phyloP scores from a whole-genome alignment of 495 filamentous ascomycete species.

The Neurospora sp. region DNA sequence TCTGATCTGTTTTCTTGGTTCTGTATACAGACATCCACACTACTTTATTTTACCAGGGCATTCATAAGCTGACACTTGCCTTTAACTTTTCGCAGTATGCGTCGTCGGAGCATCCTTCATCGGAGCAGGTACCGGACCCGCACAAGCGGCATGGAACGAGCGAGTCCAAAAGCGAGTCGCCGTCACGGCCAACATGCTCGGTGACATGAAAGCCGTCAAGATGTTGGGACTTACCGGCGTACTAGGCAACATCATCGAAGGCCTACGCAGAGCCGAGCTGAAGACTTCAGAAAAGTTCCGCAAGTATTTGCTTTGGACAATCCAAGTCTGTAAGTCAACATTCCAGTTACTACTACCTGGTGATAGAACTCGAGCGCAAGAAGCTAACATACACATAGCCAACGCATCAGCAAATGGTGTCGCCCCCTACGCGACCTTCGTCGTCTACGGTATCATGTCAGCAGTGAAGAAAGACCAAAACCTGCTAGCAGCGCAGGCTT shows the following conservation, averaged over 20 bases:
- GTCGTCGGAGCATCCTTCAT: conserved; percentile 7
- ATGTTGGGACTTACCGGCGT: conserved; percentile 27
- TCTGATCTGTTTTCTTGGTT: background rate
- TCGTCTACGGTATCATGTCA: conserved; percentile 18
- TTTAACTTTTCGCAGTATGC: background rate
- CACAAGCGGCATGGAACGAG: conserved; percentile 28
- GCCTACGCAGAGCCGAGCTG: conserved; percentile 41
- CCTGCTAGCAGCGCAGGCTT: conserved; percentile 37
- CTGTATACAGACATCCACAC: too few relatives aligned
- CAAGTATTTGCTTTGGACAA: conserved; percentile 27
- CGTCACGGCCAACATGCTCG: conserved; percentile 26
- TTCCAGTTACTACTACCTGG: background rate
- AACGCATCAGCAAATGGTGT: conserved; percentile 31
- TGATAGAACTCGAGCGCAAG: background rate
- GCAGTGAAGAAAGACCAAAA: conserved; percentile 12
- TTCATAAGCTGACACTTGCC: background rate
- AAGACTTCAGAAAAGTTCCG: conserved; percentile 45
- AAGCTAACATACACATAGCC: background rate
- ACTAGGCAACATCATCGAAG: conserved; percentile 28
- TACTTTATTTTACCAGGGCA: too few relatives aligned
- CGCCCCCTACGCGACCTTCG: conserved; percentile 19
- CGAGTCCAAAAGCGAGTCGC: conserved; percentile 24
- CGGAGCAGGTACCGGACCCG: conserved; percentile 25
- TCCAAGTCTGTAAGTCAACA: conserved; percentile 8
- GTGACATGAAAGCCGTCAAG: conserved; percentile 34